Evolutionary conservation across 345 rosid species (phyloP), one percentile per base, ranked within the genome.

Genomic region (Isatis tinctoria): DNA sequence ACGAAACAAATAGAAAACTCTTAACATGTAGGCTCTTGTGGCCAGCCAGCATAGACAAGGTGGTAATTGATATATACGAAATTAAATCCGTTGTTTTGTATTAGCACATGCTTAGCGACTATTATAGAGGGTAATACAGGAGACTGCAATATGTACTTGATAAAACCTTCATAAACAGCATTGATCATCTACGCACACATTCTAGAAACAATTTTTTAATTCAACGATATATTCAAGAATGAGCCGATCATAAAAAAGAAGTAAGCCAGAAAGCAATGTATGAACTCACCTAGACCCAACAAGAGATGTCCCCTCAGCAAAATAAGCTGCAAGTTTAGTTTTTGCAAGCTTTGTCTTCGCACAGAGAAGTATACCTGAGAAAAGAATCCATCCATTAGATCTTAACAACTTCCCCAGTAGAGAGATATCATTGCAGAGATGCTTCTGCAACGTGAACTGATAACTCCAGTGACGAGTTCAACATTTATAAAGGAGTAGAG

Each of bases 341-440:
- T 93, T 93, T 65, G 98, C 90, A 48, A 77, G 79, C 86, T 85
- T 93, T 56, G 96, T 85, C 84, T 93, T 93, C 30, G 96, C 97
- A 79, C 98, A 93, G 51, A 93, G 94, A 79, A 91, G 82, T 79
- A 91, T 81, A 54, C 97, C 98, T 93, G 75, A 48, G 63, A 80
- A 51, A 73, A 70, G 60, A 24, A 16, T n/a, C 39, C 47, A 74
- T 20, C 32, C 40, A 41, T 64, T 35, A 67, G 18, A 40, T 69
- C 47, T 43, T 36, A 28, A 20, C 37, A 70, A 41, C 1, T 43
- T 53, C 20, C 30, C 12, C 8, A 68, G 41, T 60, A 67, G 39
- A 18, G 61, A 75, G 36, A 67, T 5, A 49, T 48, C 54, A 47
- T 14, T 6, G 4, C 20, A 60, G 26, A 44, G 70, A 52, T 60